These are phyloP conservation scores for Candida xiaguanensis DNA, from an alignment of 805 yeast genomes.

Conservation along the genomic window DNA sequence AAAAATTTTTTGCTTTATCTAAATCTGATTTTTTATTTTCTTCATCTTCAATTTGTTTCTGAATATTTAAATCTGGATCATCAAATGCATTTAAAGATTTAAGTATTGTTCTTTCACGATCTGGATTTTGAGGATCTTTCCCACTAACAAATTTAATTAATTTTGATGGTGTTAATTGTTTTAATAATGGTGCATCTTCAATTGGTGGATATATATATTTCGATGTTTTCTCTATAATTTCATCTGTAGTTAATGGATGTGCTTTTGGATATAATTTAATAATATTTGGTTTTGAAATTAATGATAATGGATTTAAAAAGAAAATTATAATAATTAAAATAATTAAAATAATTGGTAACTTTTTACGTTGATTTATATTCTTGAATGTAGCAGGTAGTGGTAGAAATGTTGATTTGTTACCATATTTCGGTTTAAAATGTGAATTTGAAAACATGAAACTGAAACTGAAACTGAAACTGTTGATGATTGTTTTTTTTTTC, in stretches of 20 bases:
- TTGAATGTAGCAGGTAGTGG: slow-evolving; percentile 30
- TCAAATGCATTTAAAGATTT: slow-evolving; percentile 42
- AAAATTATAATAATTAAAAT: slow-evolving; percentile 18
- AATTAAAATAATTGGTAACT: slow-evolving; percentile 13
- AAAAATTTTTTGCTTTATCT: slow-evolving; percentile 48
- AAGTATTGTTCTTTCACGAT: slow-evolving; percentile 30
- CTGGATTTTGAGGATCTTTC: slow-evolving; percentile 41
- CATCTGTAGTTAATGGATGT: slow-evolving; percentile 30
- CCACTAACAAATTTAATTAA: slow-evolving; percentile 49
- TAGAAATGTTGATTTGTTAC: slow-evolving; percentile 15
- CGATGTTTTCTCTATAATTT: slow-evolving; percentile 43
- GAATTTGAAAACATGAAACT: neutral
- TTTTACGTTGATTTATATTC: slow-evolving; percentile 14
- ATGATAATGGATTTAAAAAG: slow-evolving; percentile 19
- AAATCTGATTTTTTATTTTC: slow-evolving; percentile 44
- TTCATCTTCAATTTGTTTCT: slow-evolving; percentile 40
- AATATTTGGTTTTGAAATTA: slow-evolving; percentile 8
- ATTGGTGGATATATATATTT: slow-evolving; percentile 69
- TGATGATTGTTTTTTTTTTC: slow-evolving; percentile 1
- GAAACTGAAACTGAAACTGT: too few species aligned
- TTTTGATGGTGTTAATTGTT: slow-evolving; percentile 51
- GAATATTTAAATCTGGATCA: slow-evolving; percentile 34
- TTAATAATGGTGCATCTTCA: slow-evolving; percentile 61
- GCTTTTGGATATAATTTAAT: slow-evolving; percentile 23
- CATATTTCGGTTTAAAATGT: slow-evolving; percentile 25